These are phyloP conservation scores for Sarocladiaceae sp. DNA, from an alignment of 2,329 filamentous ascomycete genomes.

Conservation along the genomic window DNA sequence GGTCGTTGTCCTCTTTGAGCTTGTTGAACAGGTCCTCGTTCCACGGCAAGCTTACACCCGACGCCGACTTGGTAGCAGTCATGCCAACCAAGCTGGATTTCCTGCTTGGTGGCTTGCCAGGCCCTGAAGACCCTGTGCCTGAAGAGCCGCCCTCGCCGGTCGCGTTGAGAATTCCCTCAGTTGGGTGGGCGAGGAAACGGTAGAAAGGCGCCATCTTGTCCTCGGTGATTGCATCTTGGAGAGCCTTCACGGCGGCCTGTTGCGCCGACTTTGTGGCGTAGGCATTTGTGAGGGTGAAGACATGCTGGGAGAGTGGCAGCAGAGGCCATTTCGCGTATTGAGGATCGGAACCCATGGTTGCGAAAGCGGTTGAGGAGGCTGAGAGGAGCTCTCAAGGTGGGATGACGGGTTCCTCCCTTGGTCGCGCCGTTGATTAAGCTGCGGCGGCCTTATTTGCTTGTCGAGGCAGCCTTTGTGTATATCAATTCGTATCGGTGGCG, in stretches of 20 bases:
- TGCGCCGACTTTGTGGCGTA: conserved; percentile 63
- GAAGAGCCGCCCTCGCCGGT: conserved; percentile 58
- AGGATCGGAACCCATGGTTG: conserved; percentile 71
- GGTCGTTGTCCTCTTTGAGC: conserved; percentile 72
- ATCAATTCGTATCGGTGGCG: too few species aligned
- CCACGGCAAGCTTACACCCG: conserved; percentile 74
- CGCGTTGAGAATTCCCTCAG: conserved; percentile 76
- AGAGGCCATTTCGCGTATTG: conserved; percentile 83
- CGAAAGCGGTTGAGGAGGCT: conserved; percentile 10
- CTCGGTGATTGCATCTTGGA: conserved; percentile 78
- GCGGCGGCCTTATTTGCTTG: not conserved
- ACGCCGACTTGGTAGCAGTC: conserved; percentile 65
- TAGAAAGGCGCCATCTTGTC: conserved; percentile 88
- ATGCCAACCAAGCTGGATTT: conserved; percentile 70
- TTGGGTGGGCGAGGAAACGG: conserved; percentile 76
- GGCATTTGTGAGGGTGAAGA: conserved; percentile 82
- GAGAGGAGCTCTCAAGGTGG: conserved; percentile 10
- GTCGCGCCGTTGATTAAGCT: not conserved
- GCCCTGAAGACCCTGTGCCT: conserved; percentile 33
- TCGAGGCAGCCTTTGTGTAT: too few species aligned
- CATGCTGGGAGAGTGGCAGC: conserved; percentile 76
- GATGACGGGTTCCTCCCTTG: conserved; percentile 6
- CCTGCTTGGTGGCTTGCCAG: conserved; percentile 57
- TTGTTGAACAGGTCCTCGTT: conserved; percentile 82
- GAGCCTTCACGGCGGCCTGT: conserved; percentile 65